Evolutionary conservation across 148 eudicot genomes (phyloP), one percentile per base, ranked within the genome.

Genomic region (Nepenthes gracilis): DNA sequence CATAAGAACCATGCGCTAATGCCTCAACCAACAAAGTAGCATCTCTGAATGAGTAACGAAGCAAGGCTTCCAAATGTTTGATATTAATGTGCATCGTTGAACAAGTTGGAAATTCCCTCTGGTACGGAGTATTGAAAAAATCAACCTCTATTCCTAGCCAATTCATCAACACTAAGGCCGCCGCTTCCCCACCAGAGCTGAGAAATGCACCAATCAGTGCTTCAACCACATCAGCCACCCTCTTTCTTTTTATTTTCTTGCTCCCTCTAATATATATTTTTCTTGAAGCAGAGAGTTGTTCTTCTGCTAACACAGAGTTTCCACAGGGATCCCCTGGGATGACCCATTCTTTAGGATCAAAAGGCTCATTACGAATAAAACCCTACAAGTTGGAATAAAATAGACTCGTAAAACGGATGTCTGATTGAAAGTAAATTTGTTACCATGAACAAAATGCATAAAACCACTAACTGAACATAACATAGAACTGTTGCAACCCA

Each of bases 201-300:
- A 93, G 85, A 59, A 74, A 88, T 33, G 84, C 96, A 57, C 99
- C 98, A 56, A 93, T 88, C 47, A 93, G 57, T 57, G 99, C 99
- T 79, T 93, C 96, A 7, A 79, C 87, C n/a, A 79, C 96, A 75
- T 93, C 96, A 58, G 99, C 99, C 13, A 93, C 78, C 35, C 63
- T 80, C 69, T 93, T 88, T 53, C 84, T 64, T 66, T 86, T 88
- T 6, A 86, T 12, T 54, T 61, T 79, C 55, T 80, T 70, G 4
- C 6, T 70, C 35, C 80, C 78, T 34, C 66, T 67, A 47, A 9
- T 72, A 57, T 82, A 88, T 10, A 84, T 67, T 66, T 67, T 80
- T 52, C 66, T 61, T 9, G n/a, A 48, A 34, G 74, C 33, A 12
- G 77, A 71, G 45, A 80, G 47, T 36, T 10, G 11, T 61, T 68